A percentile compares a stretch with the other conserved stretches of the same genome.
Evolutionary conservation across 441 rosid species (phyloP).

Genomic region (Gossypium trilobum): DNA sequence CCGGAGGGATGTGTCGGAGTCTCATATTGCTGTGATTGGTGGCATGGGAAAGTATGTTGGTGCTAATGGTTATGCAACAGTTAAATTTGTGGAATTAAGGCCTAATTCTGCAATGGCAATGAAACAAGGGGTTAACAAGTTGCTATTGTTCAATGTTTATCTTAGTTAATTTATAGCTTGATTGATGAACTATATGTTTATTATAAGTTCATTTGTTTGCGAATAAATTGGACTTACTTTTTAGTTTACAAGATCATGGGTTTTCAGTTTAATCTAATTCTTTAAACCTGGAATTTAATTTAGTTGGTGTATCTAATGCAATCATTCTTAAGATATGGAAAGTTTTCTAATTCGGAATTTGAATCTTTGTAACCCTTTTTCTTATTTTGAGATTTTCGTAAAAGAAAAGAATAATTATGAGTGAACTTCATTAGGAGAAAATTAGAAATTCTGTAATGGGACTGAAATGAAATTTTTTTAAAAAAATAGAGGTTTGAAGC

Average conservation of each 20-base stretch:
- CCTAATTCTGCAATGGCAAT: slow-evolving; percentile 2
- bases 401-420: no score
- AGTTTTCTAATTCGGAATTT: not conserved
- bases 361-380: no score
- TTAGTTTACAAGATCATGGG: not conserved
- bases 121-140: slow-evolving; percentile 13
- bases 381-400: no score
- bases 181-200: not conserved
- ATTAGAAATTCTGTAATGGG: no score
- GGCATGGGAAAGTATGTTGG: slow-evolving; percentile 37
- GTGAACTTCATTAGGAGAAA: no score
- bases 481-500: no score
- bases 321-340: not conserved
- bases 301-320: not conserved
- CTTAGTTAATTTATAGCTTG: slow-evolving; percentile 17
- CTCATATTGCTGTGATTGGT: slow-evolving; percentile 48
- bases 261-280: not conserved
- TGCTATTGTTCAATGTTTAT: slow-evolving; percentile 31
- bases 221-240: not conserved
- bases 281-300: not conserved
- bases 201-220: not conserved
- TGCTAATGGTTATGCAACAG: slow-evolving; percentile 50
- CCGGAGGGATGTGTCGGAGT: slow-evolving; percentile 27
- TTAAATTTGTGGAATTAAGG: slow-evolving; percentile 19
- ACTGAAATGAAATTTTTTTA: no score